These are phyloP conservation scores for Cyamopsis tetragonoloba DNA, from an alignment of 306 rosid species.

Conservation along the genomic window DNA sequence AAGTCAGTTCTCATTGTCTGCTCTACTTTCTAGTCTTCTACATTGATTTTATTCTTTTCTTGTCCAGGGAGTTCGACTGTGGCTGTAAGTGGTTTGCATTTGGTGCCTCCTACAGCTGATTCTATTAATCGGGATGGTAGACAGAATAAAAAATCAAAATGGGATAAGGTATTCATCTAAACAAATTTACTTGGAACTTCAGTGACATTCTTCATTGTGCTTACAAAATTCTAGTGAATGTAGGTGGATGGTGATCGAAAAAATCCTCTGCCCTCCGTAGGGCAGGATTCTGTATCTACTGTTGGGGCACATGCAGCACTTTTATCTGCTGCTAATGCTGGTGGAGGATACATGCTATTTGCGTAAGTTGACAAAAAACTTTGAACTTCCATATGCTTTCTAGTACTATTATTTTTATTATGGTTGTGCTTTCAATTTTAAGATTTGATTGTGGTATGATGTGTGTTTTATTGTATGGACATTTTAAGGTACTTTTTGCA, in stretches of 20 bases:
- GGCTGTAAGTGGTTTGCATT: constrained; percentile 42
- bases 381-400: constrained; percentile 1
- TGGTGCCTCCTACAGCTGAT: constrained; percentile 47
- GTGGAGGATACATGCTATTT: constrained; percentile 81
- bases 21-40: constrained; percentile 9
- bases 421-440: background rate
- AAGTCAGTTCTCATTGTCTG: constrained; percentile 15
- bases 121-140: constrained; percentile 58
- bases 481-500: background rate
- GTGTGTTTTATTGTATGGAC: background rate
- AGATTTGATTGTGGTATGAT: constrained; percentile 2
- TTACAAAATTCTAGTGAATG: constrained; percentile 23
- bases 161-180: constrained; percentile 51
- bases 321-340: constrained; percentile 67
- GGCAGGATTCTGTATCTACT: constrained; percentile 56
- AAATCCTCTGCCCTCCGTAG: constrained; percentile 59
- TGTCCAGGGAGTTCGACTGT: constrained; percentile 44
- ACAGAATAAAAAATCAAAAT: constrained; percentile 56
- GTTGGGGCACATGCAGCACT: constrained; percentile 66
- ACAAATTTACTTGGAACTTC: background rate
- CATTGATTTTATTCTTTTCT: constrained; percentile 14
- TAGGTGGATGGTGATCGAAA: constrained; percentile 78
- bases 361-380: constrained; percentile 51
- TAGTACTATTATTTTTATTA: constrained; percentile 1
- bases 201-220: constrained; percentile 11